Conservation (phyloP, 805 yeast genomes). For the Yarrowia sp. region DNA sequence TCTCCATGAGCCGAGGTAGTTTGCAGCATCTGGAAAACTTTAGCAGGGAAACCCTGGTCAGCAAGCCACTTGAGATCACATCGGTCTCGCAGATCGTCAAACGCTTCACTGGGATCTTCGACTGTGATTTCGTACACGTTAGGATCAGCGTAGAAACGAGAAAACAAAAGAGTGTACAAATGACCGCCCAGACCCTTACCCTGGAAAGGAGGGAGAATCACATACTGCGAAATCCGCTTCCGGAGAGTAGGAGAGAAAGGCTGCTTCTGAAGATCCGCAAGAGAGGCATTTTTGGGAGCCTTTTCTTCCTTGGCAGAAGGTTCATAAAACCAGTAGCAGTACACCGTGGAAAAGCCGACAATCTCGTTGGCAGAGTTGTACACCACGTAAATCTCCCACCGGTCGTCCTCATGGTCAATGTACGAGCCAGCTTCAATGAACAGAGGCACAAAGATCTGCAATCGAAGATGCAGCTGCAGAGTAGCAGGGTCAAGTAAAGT, state of each 20-base stretch:
- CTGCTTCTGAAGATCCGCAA: constrained; percentile 47
- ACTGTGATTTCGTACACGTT: constrained; percentile 76
- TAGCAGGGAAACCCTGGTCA: constrained; percentile 39
- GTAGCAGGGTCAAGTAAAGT: constrained; percentile 55
- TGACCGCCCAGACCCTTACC: constrained; percentile 68
- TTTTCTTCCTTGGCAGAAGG: constrained; percentile 43
- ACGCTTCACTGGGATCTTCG: constrained; percentile 92
- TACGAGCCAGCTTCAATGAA: constrained; percentile 94
- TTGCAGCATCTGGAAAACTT: constrained; percentile 43
- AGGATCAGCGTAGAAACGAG: constrained; percentile 61
- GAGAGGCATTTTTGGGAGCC: constrained; percentile 53
- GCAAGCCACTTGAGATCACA: constrained; percentile 67
- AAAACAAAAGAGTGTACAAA: constrained; percentile 64
- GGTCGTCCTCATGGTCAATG: constrained; percentile 74
- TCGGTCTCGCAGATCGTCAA: constrained; percentile 89
- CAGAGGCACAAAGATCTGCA: constrained; percentile 79
- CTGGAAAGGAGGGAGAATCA: constrained; percentile 86
- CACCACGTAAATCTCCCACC: constrained; percentile 80
- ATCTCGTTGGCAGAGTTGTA: constrained; percentile 57
- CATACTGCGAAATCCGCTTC: constrained; percentile 84
- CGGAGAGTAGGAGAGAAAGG: constrained; percentile 52
- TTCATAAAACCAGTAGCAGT: constrained; percentile 79
- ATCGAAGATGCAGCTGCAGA: constrained; percentile 64
- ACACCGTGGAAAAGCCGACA: constrained; percentile 83
- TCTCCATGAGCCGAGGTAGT: constrained; percentile 45